A percentile compares a stretch with the other conserved stretches of the same genome.
phyloP scores from a whole-genome alignment of 768 basidiomycete genomes.

The Rhodotorula babjevae region DNA sequence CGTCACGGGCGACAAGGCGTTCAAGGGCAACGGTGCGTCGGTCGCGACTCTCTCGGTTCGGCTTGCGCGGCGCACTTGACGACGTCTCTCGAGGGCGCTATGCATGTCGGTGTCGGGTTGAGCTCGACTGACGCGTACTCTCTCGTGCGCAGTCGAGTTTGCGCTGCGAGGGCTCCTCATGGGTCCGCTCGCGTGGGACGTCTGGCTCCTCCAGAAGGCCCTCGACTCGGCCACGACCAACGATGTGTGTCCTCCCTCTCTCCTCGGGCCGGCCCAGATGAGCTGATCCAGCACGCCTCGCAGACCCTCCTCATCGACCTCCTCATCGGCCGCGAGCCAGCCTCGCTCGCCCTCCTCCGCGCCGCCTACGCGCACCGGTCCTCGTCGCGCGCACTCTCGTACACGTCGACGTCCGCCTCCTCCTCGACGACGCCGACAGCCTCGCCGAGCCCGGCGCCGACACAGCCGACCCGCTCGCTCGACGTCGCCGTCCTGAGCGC shows the following conservation, averaged over 20 bases:
- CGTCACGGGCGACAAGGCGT: constrained; percentile 8
- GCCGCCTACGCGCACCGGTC: constrained; percentile 22
- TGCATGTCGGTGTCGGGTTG: too few species aligned
- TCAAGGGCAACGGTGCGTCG: constrained; percentile 31
- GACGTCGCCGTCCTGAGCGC: constrained; percentile 31
- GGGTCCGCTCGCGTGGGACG: constrained; percentile 33
- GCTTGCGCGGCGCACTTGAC: too few species aligned
- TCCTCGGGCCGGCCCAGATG: too few species aligned
- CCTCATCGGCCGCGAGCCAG: constrained; percentile 23
- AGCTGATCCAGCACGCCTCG: too few species aligned
- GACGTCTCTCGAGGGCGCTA: too few species aligned
- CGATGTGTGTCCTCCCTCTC: constrained; percentile 15
- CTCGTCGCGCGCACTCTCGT: not conserved
- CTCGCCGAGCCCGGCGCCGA: not conserved
- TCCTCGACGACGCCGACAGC: not conserved
- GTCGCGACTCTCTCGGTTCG: not conserved
- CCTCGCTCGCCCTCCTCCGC: constrained; percentile 28
- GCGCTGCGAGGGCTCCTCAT: constrained; percentile 17
- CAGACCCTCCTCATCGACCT: constrained; percentile 34
- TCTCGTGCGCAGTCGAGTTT: constrained; percentile 16
- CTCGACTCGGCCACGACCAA: constrained; percentile 17
- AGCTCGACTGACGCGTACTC: not conserved
- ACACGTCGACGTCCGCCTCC: not conserved
- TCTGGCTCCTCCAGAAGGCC: constrained; percentile 20
- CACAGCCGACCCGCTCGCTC: constrained; percentile 18